Evolutionary conservation across 768 basidiomycete species (phyloP), one percentile per base, ranked within the genome.

Genomic region (Asterophora lycoperdoides): DNA sequence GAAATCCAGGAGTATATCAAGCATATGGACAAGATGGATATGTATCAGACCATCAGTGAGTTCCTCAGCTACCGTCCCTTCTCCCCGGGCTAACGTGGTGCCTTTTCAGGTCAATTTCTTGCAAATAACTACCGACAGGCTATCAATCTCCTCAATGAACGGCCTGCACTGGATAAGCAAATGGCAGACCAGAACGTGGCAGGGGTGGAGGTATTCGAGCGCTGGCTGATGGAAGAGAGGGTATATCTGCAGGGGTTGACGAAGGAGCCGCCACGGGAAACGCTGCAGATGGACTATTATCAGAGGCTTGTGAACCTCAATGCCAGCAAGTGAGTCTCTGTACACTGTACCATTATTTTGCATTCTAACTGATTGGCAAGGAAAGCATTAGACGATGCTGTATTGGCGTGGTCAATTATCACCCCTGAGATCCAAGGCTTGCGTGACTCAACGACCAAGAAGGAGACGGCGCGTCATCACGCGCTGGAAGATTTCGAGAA

Each of bases 91-190:
- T 41, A 5, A 41, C n/a, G 13, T 6, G 40, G 15, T 18, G 15
- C 40, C 17, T 19, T 5, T 23, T n/a, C n/a, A 47, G 46, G 46
- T 18, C 26, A 36, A 11, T 50, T 50, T 19, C 36, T 50, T 14
- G 43, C 44, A 15, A 44, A 50, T 19, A 51, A 46, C 32, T 46
- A 41, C 13, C n/a, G 15, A 13, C 44, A 41, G 42, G 48, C 42
- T 35, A 33, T 50, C 13, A 23, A 38, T 6, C 11, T 50, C 14
- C 18, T 50, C 5, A 29, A n/a, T 2, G 42, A 36, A 6, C 28
- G 33, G 19, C 17, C 34, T 4, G 35, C 42, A 10, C 41, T 50
- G 20, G 9, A 39, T 6, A 38, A 44, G n/a, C 28, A 33, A 4
- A 50, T 50, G 49, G 26, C 11, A 2, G 29, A 50, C 32, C 42